Evolutionary conservation across 306 rosid genomes (phyloP), one percentile per base, ranked within the genome.

Genomic region (Quercus gilva): DNA sequence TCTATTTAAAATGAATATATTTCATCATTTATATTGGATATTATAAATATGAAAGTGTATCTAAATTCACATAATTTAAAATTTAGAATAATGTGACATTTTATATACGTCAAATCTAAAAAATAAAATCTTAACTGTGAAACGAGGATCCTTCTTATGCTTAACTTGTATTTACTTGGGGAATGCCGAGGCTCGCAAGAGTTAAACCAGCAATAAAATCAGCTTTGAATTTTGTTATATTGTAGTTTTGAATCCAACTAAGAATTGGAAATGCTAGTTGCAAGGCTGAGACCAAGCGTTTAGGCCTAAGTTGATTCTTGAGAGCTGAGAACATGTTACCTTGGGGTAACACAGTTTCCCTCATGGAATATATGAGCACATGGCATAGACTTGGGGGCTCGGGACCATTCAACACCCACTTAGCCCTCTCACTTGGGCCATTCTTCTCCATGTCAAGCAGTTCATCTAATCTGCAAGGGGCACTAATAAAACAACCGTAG

Each of bases 151-250:
- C 2, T 37, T 37, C 0, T 37, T 37, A 37, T 37, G 43, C 0
- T 37, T 37, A 80, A 56, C 88, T 88, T 51, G 31, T 17, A 52
- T 19, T 67, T 80, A 89, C 93, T 90, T 91, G 94, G 10, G 97
- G 97, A 84, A 93, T 88, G 79, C 92, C 78, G 63, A 93, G 92
- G 82, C 90, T 88, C 1, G 88, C 87, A 71, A 88, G 78, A 33
- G 88, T 88, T 76, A 88, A 74, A 37, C 90, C 88, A 1, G 90
- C 85, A 26, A 86, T 86, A 35, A 86, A 26, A 69, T 88, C 90
- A 25, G 69, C 80, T 76, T 84, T 84, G 79, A 88, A 84, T 37
- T 84, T 84, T 6, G 80, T 55, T 12, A 28, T 74, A 60, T 79
- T 53, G 69, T 88, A 88, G 79, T 33, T 74, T 71, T 58, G 80